These are phyloP conservation scores for Vitis hybrid DNA, from an alignment of 177 flowering plant species.

Conservation along the genomic window DNA sequence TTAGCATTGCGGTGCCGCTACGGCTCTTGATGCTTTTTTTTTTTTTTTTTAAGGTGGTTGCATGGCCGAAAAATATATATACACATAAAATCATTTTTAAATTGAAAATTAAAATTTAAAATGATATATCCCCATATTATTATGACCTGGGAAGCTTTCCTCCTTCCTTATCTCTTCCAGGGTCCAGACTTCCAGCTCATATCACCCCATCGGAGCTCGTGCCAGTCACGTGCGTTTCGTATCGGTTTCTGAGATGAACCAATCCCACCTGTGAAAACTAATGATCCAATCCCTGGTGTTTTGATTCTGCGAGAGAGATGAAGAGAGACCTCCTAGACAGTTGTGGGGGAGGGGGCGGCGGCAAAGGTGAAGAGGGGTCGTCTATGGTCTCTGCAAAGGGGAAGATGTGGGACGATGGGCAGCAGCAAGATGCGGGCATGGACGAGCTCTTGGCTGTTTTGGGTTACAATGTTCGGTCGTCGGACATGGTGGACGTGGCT, in stretches of 20 bases:
- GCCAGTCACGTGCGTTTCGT: slow-evolving; percentile 13
- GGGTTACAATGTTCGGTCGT: slow-evolving; percentile 48
- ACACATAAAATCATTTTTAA: neutral
- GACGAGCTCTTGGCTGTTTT: slow-evolving; percentile 48
- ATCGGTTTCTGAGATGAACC: neutral
- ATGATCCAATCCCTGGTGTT: no score
- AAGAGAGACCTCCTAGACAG: slow-evolving; percentile 25
- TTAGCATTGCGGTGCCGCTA: slow-evolving; percentile 28
- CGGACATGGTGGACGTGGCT: slow-evolving; percentile 58
- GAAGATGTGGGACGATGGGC: slow-evolving; percentile 32
- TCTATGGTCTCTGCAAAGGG: slow-evolving; percentile 20
- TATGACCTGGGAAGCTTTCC: slow-evolving; percentile 14
- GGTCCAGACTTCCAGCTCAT: no score
- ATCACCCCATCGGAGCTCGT: slow-evolving; percentile 17
- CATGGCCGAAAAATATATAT: neutral
- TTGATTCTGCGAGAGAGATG: slow-evolving; percentile 9
- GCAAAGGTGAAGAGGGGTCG: slow-evolving; percentile 11
- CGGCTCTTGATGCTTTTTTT: slow-evolving; percentile 17
- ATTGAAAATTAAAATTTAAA: neutral
- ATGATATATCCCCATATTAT: slow-evolving; percentile 9
- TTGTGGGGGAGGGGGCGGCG: neutral
- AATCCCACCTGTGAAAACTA: neutral
- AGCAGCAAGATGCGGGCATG: slow-evolving; percentile 33
- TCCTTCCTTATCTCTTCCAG: slow-evolving; percentile 32
- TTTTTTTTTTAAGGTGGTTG: no score